Evolutionary conservation across 1,139 yeast genomes (phyloP).

Genomic region (Blastobotrys capitulatus): DNA sequence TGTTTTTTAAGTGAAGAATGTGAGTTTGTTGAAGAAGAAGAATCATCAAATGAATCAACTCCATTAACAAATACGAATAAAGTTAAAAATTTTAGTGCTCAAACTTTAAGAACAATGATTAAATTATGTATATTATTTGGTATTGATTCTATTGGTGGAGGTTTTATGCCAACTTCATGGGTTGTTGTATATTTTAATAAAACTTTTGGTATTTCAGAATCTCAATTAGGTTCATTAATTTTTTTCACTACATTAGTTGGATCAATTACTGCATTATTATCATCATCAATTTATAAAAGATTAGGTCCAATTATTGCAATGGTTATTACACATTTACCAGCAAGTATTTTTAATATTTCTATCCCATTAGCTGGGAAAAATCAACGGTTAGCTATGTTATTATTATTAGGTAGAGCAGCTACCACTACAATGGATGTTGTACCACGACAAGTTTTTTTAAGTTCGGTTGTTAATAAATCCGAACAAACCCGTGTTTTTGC

Average conservation of each 20-base stretch:
- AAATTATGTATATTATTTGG: conserved; percentile 51
- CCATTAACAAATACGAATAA: neutral
- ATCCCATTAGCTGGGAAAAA: conserved; percentile 41
- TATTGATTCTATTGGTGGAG: conserved; percentile 77
- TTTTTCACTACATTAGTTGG: conserved; percentile 56
- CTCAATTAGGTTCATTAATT: conserved; percentile 45
- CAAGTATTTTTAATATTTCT: conserved; percentile 58
- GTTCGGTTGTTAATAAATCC: conserved; percentile 55
- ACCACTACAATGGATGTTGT: conserved; percentile 85
- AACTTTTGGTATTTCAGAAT: conserved; percentile 28
- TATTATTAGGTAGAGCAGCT: conserved; percentile 45
- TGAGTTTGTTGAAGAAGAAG: conserved; percentile 36
- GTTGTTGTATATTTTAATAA: conserved; percentile 63
- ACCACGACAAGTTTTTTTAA: conserved; percentile 74
- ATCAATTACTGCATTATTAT: conserved; percentile 61
- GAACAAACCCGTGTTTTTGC: conserved; percentile 80
- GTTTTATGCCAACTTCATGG: conserved; percentile 88
- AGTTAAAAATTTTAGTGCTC: conserved; percentile 4
- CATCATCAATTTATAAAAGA: conserved; percentile 59
- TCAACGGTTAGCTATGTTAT: conserved; percentile 28
- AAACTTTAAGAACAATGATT: conserved; percentile 23
- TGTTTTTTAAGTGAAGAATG: conserved; percentile 49
- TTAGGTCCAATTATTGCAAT: conserved; percentile 81
- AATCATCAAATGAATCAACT: conserved; percentile 3
- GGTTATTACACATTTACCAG: conserved; percentile 70